phyloP scores from a whole-genome alignment of 805 yeast genomes.

The Saccharomyces paradoxus region DNA sequence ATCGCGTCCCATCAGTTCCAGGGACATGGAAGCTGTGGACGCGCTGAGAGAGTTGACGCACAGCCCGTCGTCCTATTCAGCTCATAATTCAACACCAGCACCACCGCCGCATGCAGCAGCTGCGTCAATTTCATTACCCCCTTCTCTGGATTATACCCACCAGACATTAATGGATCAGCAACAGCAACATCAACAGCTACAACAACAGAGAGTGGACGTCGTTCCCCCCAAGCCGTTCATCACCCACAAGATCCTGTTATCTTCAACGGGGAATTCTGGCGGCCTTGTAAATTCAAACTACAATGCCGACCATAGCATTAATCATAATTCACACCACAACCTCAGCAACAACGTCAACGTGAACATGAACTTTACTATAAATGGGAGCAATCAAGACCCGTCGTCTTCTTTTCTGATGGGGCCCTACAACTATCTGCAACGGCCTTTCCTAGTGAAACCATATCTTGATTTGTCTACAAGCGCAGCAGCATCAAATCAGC shows the following conservation, averaged over 20 bases:
- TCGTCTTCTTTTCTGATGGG: neutral
- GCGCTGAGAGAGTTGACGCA: constrained; percentile 23
- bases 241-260: constrained; percentile 4
- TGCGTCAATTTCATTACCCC: neutral
- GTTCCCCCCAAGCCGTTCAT: constrained; percentile 4
- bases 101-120: neutral
- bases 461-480: neutral
- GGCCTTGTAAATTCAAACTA: neutral
- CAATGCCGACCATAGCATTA: neutral
- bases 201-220: constrained; percentile 8
- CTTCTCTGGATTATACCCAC: neutral
- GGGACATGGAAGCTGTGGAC: constrained; percentile 24
- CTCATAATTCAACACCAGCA: neutral
- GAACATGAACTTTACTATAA: neutral
- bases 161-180: neutral
- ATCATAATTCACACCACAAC: neutral
- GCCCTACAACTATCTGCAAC: neutral
- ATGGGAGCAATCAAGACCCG: neutral
- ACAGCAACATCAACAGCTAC: neutral
- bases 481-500: neutral
- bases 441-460: neutral
- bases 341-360: neutral
- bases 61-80: constrained; percentile 9
- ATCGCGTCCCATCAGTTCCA: neutral
- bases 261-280: neutral